A percentile compares a stretch with the other conserved stretches of the same genome.
Conservation (phyloP, 305 asterid genomes). For the Plantago lanceolata region DNA sequence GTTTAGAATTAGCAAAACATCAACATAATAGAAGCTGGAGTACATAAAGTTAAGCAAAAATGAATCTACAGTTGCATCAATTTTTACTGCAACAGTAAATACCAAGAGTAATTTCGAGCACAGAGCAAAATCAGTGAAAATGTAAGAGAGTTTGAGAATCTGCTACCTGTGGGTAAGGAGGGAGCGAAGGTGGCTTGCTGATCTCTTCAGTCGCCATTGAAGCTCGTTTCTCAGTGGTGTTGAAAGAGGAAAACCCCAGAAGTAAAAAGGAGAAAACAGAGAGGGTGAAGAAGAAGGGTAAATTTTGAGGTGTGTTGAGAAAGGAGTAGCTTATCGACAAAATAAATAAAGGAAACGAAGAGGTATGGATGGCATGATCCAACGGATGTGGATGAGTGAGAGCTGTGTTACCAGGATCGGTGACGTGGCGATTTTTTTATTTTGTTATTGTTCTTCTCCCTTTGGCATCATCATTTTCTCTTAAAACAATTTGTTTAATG, state of each 20-base stretch:
- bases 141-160: too few relatives aligned
- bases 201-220: constrained; percentile 38
- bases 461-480: too few relatives aligned
- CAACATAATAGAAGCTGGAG: too few relatives aligned
- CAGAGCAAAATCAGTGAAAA: too few relatives aligned
- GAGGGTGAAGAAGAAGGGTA: constrained; percentile 9
- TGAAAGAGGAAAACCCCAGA: constrained; percentile 11
- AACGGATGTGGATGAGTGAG: constrained; percentile 18
- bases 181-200: constrained; percentile 39
- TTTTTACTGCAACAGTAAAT: too few relatives aligned
- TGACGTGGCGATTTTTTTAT: constrained; percentile 26
- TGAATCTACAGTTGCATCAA: too few relatives aligned
- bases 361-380: constrained; percentile 25
- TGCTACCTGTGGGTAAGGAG: constrained; percentile 46
- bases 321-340: constrained; percentile 19
- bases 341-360: constrained; percentile 19
- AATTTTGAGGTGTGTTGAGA: too few relatives aligned
- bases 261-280: constrained; percentile 8
- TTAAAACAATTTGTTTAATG: too few relatives aligned
- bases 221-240: constrained; percentile 7
- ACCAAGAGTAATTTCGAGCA: too few relatives aligned
- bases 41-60: too few relatives aligned
- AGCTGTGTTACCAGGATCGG: constrained; percentile 19
- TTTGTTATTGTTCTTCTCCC: too few relatives aligned
- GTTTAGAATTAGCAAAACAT: too few relatives aligned